A percentile compares a stretch with the other conserved stretches of the same genome.
These are phyloP conservation scores for Acanthamoeba healyi DNA, from an alignment of 208 protist genomes.

Conservation along the genomic window DNA sequence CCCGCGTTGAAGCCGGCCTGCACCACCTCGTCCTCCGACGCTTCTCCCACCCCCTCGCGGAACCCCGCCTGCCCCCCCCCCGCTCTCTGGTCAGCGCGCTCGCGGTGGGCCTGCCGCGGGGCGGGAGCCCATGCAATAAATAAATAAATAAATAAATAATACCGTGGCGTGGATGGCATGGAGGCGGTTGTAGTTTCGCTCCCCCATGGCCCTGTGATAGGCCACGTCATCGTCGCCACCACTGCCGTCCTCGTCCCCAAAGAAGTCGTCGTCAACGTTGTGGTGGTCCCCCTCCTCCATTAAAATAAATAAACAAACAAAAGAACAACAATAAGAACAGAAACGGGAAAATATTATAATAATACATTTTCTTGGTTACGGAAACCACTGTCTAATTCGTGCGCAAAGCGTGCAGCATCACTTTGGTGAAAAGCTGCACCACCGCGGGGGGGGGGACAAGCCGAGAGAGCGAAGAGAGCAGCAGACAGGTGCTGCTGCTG, in stretches of 20 bases:
- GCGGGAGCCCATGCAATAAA: too few relatives aligned
- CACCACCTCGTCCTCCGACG: neutral
- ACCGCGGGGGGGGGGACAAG: too few relatives aligned
- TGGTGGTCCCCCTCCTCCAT: neutral
- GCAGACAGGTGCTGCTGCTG: too few relatives aligned
- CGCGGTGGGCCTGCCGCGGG: too few relatives aligned
- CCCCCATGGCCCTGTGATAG: neutral
- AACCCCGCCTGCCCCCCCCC: neutral
- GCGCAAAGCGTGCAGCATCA: too few relatives aligned
- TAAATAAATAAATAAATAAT: too few relatives aligned
- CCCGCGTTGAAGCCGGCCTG: constrained; percentile 36
- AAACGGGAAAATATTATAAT: neutral
- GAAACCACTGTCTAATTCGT: too few relatives aligned
- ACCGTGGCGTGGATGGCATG: neutral
- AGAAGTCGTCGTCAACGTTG: neutral
- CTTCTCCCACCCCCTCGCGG: neutral
- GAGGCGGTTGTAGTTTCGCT: constrained; percentile 26
- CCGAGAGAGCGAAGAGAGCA: too few relatives aligned
- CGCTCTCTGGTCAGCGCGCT: neutral
- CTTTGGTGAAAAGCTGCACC: too few relatives aligned
- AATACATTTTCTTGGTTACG: too few relatives aligned
- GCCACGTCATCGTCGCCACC: neutral
- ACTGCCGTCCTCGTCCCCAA: neutral
- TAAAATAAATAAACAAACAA: neutral
- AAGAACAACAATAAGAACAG: neutral